Base-by-base conservation (phyloP, 2,329 filamentous ascomycete genomes). In the Chaetomiaceae sp. region DNA sequence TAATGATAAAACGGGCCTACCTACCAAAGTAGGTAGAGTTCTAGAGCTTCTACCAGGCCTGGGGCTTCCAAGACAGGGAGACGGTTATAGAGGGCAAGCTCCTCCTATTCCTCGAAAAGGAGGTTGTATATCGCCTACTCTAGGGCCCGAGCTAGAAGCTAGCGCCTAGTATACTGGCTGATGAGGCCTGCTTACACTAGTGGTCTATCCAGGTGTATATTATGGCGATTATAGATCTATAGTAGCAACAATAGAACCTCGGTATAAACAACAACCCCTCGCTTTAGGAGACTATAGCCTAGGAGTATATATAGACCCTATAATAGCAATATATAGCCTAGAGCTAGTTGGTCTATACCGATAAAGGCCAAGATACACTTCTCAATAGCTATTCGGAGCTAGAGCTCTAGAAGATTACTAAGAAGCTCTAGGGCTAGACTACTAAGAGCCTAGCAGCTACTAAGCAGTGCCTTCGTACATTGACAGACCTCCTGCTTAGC, bases 181-280 rank as follows among this genome's bases (percentile, higher is more conserved):
- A 17, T 25, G 38, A 40, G 38, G 38, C 38, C 38, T 20, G 38
- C 3, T 40, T 40, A 8, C 38, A 40, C 38, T 40, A 8, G 38
- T 20, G 38, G 38, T 40, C 38, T 25, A 20, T 40, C 38, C 38
- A 20, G 38, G 38, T 20, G 5, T 47, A 47, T 16, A 33, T 33
- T 9, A 47, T 35, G 12, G 44, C 44, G 12, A 40, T 47, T 16
- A 47, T 23, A 12, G 44, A 47, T 10, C 44, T n/a, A n/a, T n/a
- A n/a, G n/a, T n/a, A n/a, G n/a, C n/a, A n/a, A n/a, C n/a, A n/a
- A n/a, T n/a, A n/a, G 25, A 25, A 35, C 2, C 44, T 40, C 35
- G 44, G 37, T 14, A 40, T 47, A 14, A 47, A 47, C 14, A 40
- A 13, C 37, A 13, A 47, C 37, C 44, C 23, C 9, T 47, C 37